Conservation (phyloP, 2,329 filamentous ascomycete species). For the Dactylellina parvicollis region DNA sequence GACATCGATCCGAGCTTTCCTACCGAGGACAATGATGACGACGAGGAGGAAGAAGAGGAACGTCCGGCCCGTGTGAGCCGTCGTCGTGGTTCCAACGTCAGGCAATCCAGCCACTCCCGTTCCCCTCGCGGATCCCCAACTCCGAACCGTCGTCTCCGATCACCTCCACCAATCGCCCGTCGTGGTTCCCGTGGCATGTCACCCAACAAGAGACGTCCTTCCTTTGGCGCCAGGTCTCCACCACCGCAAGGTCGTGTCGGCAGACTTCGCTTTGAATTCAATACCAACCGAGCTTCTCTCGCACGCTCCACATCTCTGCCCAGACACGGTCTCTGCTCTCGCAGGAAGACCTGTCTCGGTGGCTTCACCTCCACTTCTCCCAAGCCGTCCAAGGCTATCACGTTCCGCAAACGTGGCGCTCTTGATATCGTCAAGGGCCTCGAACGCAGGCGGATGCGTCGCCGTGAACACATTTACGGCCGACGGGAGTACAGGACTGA, state of each 20-base stretch:
- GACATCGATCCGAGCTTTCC: slow-evolving; percentile 98
- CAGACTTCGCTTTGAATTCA: slow-evolving; percentile 64
- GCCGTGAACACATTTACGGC: slow-evolving; percentile 91
- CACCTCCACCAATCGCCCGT: slow-evolving; percentile 60
- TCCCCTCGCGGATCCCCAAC: slow-evolving; percentile 60
- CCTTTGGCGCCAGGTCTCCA: slow-evolving; percentile 71
- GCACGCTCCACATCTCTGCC: slow-evolving; percentile 85
- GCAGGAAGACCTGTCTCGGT: slow-evolving; percentile 57
- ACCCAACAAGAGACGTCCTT: slow-evolving; percentile 68
- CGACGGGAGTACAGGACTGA: slow-evolving; percentile 77
- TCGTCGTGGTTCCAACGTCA: slow-evolving; percentile 66
- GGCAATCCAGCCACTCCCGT: slow-evolving; percentile 68
- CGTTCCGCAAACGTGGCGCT: slow-evolving; percentile 81
- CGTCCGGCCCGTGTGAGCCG: slow-evolving; percentile 62
- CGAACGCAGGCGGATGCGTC: slow-evolving; percentile 90
- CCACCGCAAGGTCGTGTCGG: slow-evolving; percentile 69
- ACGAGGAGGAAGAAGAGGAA: slow-evolving; percentile 70
- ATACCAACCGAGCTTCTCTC: slow-evolving; percentile 73
- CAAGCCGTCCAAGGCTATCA: slow-evolving; percentile 57
- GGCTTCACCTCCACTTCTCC: slow-evolving; percentile 55
- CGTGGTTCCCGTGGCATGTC: slow-evolving; percentile 59
- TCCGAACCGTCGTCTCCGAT: slow-evolving; percentile 60
- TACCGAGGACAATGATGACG: slow-evolving; percentile 85
- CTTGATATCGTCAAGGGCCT: slow-evolving; percentile 98
- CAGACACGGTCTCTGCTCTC: slow-evolving; percentile 66